Evolutionary conservation across 2,329 filamentous ascomycete species (phyloP), one percentile per base, ranked within the genome.

Genomic region (Massarina eburnea): DNA sequence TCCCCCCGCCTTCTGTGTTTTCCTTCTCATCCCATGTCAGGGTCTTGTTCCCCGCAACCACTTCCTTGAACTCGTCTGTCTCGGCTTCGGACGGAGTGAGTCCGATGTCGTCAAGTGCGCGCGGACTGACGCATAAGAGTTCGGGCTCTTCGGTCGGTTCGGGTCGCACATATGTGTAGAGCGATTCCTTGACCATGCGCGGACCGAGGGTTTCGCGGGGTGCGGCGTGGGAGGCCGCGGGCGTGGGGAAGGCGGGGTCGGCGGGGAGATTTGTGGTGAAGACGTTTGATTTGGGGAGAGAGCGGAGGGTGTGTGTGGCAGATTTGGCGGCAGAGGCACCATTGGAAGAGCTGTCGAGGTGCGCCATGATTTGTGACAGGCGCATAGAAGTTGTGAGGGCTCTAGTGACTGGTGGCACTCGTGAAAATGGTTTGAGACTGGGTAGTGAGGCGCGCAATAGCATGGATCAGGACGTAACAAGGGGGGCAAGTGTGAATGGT

Each of bases 81-180:
- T 81, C 71, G 37, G 85, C 83, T 56, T 94, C 88, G 2, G 80
- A 82, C 1, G 78, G 70, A 17, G 78, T 77, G 48, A 99, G 82
- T 0, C 89, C 88, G n/a, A 99, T 75, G 60, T 96, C 90, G 40
- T 77, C 78, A 72, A 97, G 77, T 0, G 91, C 92, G 2, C 83
- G 83, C 2, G 83, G 80, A 52, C 91, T 96, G 2, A 95, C 85
- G 6, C 83, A 87, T 1, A 97, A 79, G 14, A 99, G 76, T 63
- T 96, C 89, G 0, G 90, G 83, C 18, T 86, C 80, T 52, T 84
- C 76, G 20, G 84, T 80, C 17, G 78, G 71, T 60, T 92, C 87
- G 0, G 94, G 94, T 3, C 91, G 84, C 17, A 99, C 91, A 78
- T 86, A 99, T 8, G 91, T 95, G 72, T 89, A 99, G 40, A 92